Conservation (phyloP, 1,284 basidiomycete species). For the Kalmanozyma brasiliensis region DNA sequence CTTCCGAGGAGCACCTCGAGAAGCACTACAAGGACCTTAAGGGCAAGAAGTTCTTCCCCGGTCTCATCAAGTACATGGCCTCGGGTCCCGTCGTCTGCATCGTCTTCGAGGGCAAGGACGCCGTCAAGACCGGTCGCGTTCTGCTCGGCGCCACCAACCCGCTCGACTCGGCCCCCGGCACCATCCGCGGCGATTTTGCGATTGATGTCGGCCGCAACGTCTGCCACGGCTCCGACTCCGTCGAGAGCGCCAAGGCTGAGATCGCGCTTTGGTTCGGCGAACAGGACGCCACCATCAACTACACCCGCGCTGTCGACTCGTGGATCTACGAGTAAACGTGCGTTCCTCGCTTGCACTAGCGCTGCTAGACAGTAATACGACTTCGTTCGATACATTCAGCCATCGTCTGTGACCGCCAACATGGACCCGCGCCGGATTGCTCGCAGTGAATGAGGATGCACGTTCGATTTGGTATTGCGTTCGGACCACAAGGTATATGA, state of each 20-base stretch:
- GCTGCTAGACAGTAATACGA: not conserved
- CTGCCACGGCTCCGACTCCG: slow-evolving; percentile 80
- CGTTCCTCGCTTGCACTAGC: not conserved
- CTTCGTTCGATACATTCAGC: not conserved
- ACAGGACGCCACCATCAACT: slow-evolving; percentile 62
- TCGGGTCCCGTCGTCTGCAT: slow-evolving; percentile 95
- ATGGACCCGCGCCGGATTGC: too few species aligned
- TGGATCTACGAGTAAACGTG: slow-evolving; percentile 65
- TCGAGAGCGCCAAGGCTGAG: slow-evolving; percentile 67
- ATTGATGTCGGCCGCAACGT: slow-evolving; percentile 80
- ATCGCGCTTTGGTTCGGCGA: slow-evolving; percentile 68
- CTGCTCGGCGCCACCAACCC: slow-evolving; percentile 99
- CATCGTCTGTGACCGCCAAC: too few species aligned
- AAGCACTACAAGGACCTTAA: slow-evolving; percentile 68
- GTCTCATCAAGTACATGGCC: slow-evolving; percentile 73
- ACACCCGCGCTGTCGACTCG: slow-evolving; percentile 62
- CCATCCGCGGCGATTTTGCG: slow-evolving; percentile 69
- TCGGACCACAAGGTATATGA: too few species aligned
- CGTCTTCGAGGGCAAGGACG: slow-evolving; percentile 91
- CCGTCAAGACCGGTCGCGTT: slow-evolving; percentile 75
- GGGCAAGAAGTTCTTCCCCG: slow-evolving; percentile 68
- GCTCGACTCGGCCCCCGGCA: slow-evolving; percentile 79
- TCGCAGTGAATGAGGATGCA: too few species aligned
- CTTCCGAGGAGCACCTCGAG: slow-evolving; percentile 66
- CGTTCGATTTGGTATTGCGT: too few species aligned